Evolutionary conservation across 352 stramenopile species (phyloP).

Genomic region (Globisporangium emineosum): DNA sequence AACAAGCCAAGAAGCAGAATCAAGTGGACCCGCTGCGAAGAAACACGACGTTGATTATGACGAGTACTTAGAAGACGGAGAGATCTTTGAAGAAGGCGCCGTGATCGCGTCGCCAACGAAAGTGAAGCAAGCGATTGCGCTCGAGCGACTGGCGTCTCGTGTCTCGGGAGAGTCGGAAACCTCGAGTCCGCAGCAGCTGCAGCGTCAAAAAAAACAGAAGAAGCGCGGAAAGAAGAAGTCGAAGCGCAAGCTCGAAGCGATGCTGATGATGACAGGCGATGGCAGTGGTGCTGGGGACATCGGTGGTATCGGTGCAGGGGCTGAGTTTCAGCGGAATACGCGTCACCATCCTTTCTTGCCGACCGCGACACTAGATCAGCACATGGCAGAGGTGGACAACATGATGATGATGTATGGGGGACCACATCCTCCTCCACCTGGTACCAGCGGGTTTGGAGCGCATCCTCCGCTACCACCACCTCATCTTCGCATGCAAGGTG

Average conservation of each 20-base stretch:
- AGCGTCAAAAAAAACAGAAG: constrained; percentile 55
- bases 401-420: constrained; percentile 14
- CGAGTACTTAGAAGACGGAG: constrained; percentile 60
- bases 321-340: constrained; percentile 33
- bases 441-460: background rate
- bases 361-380: background rate
- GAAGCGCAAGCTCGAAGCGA: constrained; percentile 69
- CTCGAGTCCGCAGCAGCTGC: background rate
- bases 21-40: background rate
- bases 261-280: constrained; percentile 30
- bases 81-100: constrained; percentile 68
- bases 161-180: constrained; percentile 14
- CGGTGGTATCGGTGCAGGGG: background rate
- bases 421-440: background rate
- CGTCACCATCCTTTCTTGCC: constrained; percentile 28
- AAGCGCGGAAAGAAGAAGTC: constrained; percentile 75
- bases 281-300: background rate
- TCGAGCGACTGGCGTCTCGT: constrained; percentile 23
- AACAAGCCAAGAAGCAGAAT: background rate
- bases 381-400: background rate
- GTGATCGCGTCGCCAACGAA: constrained; percentile 29
- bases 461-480: constrained; percentile 6
- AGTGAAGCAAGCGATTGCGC: constrained; percentile 39
- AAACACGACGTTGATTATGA: constrained; percentile 2
- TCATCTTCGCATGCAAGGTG: constrained; percentile 1